Evolutionary conservation across 352 stramenopile genomes (phyloP).

Genomic region (Globisporangium nunn): DNA sequence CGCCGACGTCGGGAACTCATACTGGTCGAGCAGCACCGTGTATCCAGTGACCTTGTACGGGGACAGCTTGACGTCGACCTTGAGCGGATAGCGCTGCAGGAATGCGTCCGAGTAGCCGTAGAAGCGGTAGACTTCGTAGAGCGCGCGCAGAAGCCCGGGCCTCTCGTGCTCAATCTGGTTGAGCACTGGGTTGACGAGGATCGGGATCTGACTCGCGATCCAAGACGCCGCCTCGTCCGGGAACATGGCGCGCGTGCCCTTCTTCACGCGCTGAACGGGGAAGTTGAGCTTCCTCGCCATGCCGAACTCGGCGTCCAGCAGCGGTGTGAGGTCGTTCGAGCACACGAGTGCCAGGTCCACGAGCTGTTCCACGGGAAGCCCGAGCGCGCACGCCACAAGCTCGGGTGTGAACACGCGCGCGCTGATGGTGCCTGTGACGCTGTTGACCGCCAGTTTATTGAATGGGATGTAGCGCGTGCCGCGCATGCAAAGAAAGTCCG

Average conservation of each 20-base stretch:
- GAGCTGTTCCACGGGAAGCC: constrained; percentile 56
- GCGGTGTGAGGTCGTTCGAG: constrained; percentile 83
- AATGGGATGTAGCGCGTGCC: constrained; percentile 82
- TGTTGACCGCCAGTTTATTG: constrained; percentile 25
- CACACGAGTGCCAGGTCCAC: constrained; percentile 83
- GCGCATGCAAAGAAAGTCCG: constrained; percentile 86
- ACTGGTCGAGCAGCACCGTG: constrained; percentile 49
- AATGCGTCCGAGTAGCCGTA: constrained; percentile 52
- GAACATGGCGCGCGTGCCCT: constrained; percentile 26
- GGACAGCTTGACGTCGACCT: constrained; percentile 19
- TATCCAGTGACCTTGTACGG: constrained; percentile 49
- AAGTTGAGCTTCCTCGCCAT: constrained; percentile 49
- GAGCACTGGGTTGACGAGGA: constrained; percentile 56
- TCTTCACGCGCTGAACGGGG: constrained; percentile 30
- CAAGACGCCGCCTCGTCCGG: constrained; percentile 46
- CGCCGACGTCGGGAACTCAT: constrained; percentile 42
- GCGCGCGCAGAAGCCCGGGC: constrained; percentile 33
- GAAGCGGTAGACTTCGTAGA: constrained; percentile 77
- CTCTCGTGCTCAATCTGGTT: constrained; percentile 31
- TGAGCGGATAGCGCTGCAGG: constrained; percentile 36
- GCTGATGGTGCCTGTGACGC: constrained; percentile 20
- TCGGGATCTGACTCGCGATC: constrained; percentile 41
- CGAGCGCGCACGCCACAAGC: constrained; percentile 49
- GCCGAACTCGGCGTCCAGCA: constrained; percentile 56
- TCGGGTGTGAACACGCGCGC: constrained; percentile 72